Percentiles rank a stretch among this genome's conserved stretches.
phyloP scores from a whole-genome alignment of 768 basidiomycete species.

The Kwoniella europaea region DNA sequence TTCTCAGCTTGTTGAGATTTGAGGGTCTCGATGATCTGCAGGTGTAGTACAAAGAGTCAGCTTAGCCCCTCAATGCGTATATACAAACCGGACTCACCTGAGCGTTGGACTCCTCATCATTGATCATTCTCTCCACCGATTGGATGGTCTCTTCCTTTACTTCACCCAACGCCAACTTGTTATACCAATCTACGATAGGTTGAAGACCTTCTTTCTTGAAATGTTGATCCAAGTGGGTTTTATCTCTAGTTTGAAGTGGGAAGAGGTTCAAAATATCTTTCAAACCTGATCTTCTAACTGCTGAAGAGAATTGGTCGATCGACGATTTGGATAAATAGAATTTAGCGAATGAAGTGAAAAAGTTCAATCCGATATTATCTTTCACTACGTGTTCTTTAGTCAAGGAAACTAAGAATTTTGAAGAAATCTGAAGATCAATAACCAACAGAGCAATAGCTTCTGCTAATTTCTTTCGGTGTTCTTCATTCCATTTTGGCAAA shows the following conservation, averaged over 20 bases:
- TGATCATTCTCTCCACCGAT: slow-evolving; percentile 67
- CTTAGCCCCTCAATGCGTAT: not conserved
- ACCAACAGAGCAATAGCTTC: slow-evolving; percentile 80
- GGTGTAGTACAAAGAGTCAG: not conserved
- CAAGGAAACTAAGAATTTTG: slow-evolving; percentile 77
- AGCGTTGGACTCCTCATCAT: slow-evolving; percentile 70
- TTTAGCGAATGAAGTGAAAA: slow-evolving; percentile 78
- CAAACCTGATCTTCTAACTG: slow-evolving; percentile 83
- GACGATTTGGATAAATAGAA: slow-evolving; percentile 78
- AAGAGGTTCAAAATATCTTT: slow-evolving; percentile 82
- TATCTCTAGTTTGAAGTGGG: slow-evolving; percentile 78
- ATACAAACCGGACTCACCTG: slow-evolving; percentile 62
- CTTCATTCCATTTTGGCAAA: slow-evolving; percentile 73
- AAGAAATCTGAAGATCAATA: slow-evolving; percentile 78
- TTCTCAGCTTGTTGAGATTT: slow-evolving; percentile 73
- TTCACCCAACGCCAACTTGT: slow-evolving; percentile 81
- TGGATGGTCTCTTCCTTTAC: slow-evolving; percentile 77
- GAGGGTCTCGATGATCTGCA: slow-evolving; percentile 76
- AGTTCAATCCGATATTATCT: slow-evolving; percentile 79
- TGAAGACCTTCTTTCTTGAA: slow-evolving; percentile 80
- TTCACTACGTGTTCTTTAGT: slow-evolving; percentile 95
- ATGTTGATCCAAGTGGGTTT: slow-evolving; percentile 76
- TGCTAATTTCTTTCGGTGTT: slow-evolving; percentile 80
- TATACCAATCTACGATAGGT: slow-evolving; percentile 92
- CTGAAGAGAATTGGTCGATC: slow-evolving; percentile 83